A percentile compares a stretch with the other conserved stretches of the same genome.
phyloP scores from a whole-genome alignment of 2,329 filamentous ascomycete species.

The Aulographum hederae region DNA sequence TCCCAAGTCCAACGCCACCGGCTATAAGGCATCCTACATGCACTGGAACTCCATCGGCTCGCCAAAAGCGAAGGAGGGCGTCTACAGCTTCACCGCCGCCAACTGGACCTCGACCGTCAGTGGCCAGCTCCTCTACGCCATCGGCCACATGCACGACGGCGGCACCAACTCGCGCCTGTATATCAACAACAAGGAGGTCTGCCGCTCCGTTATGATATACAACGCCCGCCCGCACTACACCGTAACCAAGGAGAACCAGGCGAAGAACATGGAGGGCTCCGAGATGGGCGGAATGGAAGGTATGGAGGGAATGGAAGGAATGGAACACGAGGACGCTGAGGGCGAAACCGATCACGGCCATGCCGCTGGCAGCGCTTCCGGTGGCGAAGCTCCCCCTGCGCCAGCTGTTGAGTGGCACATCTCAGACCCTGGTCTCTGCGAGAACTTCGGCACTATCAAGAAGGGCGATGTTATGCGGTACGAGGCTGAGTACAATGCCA shows the following conservation, averaged over 20 bases:
- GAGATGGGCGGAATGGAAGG: no score
- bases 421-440: slow-evolving; percentile 4
- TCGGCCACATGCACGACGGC: no score
- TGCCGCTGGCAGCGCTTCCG: background rate
- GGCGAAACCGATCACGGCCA: background rate
- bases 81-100: slow-evolving; percentile 1
- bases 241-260: background rate
- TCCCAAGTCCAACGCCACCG: background rate
- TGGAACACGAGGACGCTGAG: background rate
- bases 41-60: slow-evolving; percentile 4
- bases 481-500: slow-evolving; percentile 1
- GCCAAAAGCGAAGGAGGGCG: slow-evolving; percentile 1
- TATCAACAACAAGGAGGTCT: slow-evolving; percentile 1
- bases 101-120: background rate
- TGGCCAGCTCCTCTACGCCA: slow-evolving; percentile 4
- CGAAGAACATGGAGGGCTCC: slow-evolving; percentile 2
- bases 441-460: slow-evolving; percentile 1
- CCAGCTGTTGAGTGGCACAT: background rate
- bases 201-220: slow-evolving; percentile 5
- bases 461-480: background rate
- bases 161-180: slow-evolving; percentile 2
- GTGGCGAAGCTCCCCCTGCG: background rate
- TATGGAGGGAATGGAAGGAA: no score
- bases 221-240: slow-evolving; percentile 1
- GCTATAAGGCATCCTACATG: slow-evolving; percentile 4